Percentiles rank a stretch among this genome's conserved stretches.
Conservation (phyloP, 345 rosid genomes). For the Boechera retrofracta region DNA sequence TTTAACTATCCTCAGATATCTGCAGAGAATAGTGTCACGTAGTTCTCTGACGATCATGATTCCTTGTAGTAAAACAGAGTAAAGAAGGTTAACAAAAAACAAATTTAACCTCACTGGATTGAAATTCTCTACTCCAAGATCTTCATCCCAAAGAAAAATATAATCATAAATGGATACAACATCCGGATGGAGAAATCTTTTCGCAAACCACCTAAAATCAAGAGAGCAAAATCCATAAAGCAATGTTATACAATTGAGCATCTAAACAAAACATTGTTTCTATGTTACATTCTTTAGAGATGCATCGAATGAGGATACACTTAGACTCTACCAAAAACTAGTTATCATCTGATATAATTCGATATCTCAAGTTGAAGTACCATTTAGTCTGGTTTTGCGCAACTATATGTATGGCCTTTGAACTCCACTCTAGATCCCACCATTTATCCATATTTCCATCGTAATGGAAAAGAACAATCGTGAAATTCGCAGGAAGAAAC, state of each 20-base stretch:
- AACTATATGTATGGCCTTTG: conserved; percentile 79
- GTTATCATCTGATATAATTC: background rate
- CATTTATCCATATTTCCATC: conserved; percentile 86
- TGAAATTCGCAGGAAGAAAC: conserved; percentile 92
- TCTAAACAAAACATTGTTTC: background rate
- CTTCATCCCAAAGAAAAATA: conserved; percentile 98
- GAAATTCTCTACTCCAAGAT: conserved; percentile 84
- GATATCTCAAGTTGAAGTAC: conserved; percentile 44
- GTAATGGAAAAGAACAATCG: conserved; percentile 89
- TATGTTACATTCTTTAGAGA: background rate
- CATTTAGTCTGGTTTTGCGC: conserved; percentile 97
- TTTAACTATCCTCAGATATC: conserved; percentile 79
- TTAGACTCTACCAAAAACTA: background rate
- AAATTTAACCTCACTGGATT: conserved; percentile 68
- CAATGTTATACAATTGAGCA: background rate
- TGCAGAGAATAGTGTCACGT: conserved; percentile 40
- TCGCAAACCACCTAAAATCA: conserved; percentile 92
- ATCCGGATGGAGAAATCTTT: conserved; percentile 97
- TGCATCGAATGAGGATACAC: background rate
- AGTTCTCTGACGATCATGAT: background rate
- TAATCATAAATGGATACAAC: conserved; percentile 83
- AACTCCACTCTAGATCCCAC: conserved; percentile 86
- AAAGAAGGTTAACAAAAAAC: background rate
- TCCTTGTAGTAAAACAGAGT: background rate
- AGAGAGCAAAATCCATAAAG: background rate